Conservation (phyloP, 2,329 filamentous ascomycete genomes). For the Colletotrichum sidae region DNA sequence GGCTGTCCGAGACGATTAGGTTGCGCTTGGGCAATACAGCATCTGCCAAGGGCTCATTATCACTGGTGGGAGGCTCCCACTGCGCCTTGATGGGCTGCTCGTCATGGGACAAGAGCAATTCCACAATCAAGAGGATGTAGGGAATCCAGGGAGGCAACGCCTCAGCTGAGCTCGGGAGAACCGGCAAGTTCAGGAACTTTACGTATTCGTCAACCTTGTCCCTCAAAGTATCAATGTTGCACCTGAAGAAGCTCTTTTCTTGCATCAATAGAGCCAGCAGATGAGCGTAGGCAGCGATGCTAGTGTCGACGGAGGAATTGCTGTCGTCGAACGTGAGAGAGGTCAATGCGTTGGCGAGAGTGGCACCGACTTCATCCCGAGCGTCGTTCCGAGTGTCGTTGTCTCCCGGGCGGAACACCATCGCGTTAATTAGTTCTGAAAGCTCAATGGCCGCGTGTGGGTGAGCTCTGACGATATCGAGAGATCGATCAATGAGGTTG, state of each 20-base stretch:
- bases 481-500: conserved; percentile 86
- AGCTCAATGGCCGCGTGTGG: conserved; percentile 91
- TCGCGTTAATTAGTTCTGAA: conserved; percentile 84
- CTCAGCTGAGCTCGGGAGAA: conserved; percentile 55
- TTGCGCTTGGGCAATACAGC: conserved; percentile 62
- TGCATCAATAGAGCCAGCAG: conserved; percentile 89
- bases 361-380: conserved; percentile 81
- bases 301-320: conserved; percentile 68
- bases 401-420: conserved; percentile 70
- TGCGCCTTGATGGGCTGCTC: conserved; percentile 80
- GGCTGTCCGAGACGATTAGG: conserved; percentile 68
- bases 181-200: conserved; percentile 78
- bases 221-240: conserved; percentile 79
- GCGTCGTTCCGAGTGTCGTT: conserved; percentile 65
- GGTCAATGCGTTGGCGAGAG: conserved; percentile 85
- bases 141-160: conserved; percentile 93
- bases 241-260: conserved; percentile 82
- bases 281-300: conserved; percentile 90
- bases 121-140: conserved; percentile 88
- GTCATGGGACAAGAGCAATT: conserved; percentile 91
- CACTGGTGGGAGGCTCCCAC: conserved; percentile 71
- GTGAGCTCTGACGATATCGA: conserved; percentile 91
- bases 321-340: conserved; percentile 72
- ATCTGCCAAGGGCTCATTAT: conserved; percentile 61
- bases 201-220: conserved; percentile 82